Evolutionary conservation across 2,329 filamentous ascomycete genomes (phyloP).

Genomic region (Fusarium sp.): DNA sequence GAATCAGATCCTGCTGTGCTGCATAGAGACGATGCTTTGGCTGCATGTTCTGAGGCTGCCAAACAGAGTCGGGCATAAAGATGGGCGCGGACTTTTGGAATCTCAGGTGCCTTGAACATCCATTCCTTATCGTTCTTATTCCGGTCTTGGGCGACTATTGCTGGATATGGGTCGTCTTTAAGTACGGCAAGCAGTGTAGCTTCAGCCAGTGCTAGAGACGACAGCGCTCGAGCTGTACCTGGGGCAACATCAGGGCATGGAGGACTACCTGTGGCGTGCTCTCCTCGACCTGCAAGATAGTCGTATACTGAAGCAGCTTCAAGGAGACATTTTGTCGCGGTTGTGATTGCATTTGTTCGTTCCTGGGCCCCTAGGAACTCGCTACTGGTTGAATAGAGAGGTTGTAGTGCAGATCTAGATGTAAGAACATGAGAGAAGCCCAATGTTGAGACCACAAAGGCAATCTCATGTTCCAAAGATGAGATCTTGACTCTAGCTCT

Average conservation of each 20-base stretch:
- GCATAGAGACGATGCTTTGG: conserved; percentile 71
- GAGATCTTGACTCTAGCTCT: conserved; percentile 74
- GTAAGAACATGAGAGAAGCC: conserved; percentile 79
- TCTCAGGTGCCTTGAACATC: conserved; percentile 93
- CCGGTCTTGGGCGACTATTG: conserved; percentile 81
- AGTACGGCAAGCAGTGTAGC: conserved; percentile 89
- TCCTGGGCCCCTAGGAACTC: conserved; percentile 72
- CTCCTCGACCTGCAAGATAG: conserved; percentile 71
- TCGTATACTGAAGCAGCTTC: conserved; percentile 82
- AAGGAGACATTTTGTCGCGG: conserved; percentile 81
- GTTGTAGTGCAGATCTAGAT: conserved; percentile 77
- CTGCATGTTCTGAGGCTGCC: conserved; percentile 87
- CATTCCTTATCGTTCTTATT: conserved; percentile 90
- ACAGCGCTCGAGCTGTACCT: conserved; percentile 65
- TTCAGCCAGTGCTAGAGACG: conserved; percentile 81
- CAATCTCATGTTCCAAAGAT: conserved; percentile 84
- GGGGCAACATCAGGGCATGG: conserved; percentile 66
- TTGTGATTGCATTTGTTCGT: conserved; percentile 74
- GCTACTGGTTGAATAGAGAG: conserved; percentile 74
- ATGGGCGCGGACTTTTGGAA: conserved; percentile 88
- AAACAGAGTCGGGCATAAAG: conserved; percentile 90
- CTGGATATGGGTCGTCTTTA: conserved; percentile 94
- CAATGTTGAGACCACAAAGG: conserved; percentile 80
- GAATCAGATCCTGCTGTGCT: conserved; percentile 51
- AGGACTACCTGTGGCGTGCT: conserved; percentile 52